phyloP scores from a whole-genome alignment of 257 asterid genomes.

The Nicotiana obtusifolia region DNA sequence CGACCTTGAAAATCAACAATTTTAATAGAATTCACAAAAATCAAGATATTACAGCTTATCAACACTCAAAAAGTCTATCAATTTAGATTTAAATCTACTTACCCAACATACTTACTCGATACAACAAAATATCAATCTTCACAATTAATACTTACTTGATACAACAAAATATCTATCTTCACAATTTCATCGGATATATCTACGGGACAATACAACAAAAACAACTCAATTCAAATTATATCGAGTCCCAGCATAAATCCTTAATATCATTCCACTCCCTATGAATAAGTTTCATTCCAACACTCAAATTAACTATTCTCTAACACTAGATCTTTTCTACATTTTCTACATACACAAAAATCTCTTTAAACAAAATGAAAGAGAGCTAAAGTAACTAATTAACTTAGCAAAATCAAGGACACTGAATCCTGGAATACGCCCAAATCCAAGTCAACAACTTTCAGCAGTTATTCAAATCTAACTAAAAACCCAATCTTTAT shows the following conservation, averaged over 20 bases:
- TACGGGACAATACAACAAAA: not conserved
- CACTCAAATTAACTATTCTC: not conserved
- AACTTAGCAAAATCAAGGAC: not conserved
- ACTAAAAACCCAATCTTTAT: not conserved
- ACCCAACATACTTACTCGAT: not conserved
- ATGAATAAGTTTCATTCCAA: not conserved
- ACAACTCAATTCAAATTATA: not conserved
- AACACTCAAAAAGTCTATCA: not conserved
- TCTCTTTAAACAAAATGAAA: not conserved
- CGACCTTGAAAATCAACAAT: not conserved
- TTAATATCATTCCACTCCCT: not conserved
- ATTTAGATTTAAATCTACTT: not conserved
- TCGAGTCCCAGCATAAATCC: not conserved
- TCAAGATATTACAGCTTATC: not conserved
- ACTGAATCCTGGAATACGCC: not conserved
- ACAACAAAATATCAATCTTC: not conserved
- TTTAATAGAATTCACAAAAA: not conserved
- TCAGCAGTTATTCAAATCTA: slow-evolving; percentile 7
- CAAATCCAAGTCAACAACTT: slow-evolving; percentile 15
- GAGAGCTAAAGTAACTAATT: not conserved
- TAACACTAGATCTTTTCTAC: not conserved
- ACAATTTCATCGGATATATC: not conserved
- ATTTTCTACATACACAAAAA: not conserved
- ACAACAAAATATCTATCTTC: not conserved
- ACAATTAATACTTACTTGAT: not conserved